Evolutionary conservation across 176 grass and related monocot genomes (phyloP).

Genomic region (Carex kokanica): DNA sequence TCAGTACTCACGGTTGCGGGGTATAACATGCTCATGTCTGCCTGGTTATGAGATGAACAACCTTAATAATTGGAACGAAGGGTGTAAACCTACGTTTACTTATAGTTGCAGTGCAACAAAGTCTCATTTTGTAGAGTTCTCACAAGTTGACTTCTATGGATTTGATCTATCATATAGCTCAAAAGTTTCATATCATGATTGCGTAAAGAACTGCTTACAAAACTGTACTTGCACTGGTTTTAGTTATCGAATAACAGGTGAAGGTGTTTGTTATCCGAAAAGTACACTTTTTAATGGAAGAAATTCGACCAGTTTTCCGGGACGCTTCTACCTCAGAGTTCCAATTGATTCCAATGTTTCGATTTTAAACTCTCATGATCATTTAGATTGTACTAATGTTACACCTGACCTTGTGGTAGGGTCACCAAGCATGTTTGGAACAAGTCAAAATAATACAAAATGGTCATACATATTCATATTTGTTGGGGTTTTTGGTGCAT

Average conservation of each 20-base stretch:
- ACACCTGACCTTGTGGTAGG: conserved; percentile 19
- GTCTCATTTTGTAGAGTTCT: conserved; percentile 41
- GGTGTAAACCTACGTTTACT: conserved; percentile 43
- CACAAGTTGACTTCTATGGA: conserved; percentile 48
- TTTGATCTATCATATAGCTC: conserved; percentile 42
- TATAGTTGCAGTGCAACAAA: conserved; percentile 30
- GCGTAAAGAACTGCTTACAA: conserved; percentile 38
- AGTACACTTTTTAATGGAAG: conserved; percentile 45
- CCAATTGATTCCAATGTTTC: conserved; percentile 35
- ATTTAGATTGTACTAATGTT: conserved; percentile 24
- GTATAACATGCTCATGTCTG: conserved; percentile 33
- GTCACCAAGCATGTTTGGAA: conserved; percentile 42
- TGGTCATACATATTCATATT: conserved; percentile 52
- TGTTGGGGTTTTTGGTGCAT: conserved; percentile 32
- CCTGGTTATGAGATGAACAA: conserved; percentile 58
- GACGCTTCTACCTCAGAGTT: conserved; percentile 51
- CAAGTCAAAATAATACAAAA: conserved; percentile 23
- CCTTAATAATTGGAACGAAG: conserved; percentile 54
- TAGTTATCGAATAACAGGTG: conserved; percentile 31
- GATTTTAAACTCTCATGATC: conserved; percentile 8
- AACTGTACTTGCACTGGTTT: conserved; percentile 46
- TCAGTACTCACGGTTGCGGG: conserved; percentile 18
- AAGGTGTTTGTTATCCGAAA: conserved; percentile 48
- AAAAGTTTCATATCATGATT: conserved; percentile 42
- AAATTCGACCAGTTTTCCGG: conserved; percentile 40